phyloP scores from a whole-genome alignment of 768 basidiomycete genomes.

The Podaxis sp. region DNA sequence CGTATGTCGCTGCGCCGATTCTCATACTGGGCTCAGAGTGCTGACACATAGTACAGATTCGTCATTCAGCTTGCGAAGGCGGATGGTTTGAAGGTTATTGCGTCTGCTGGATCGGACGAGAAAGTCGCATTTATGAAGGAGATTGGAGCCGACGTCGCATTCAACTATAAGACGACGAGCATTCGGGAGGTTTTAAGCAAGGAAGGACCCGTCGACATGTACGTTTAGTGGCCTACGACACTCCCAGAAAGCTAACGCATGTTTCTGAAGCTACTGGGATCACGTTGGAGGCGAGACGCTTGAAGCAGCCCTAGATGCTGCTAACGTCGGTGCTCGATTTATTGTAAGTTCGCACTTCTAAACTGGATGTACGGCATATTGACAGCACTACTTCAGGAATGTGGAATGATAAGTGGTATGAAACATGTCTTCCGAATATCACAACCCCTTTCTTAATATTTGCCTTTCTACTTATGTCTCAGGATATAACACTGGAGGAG shows the following conservation, averaged over 20 bases:
- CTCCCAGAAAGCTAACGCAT: neutral
- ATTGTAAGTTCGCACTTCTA: conserved; percentile 35
- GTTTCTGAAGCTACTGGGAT: conserved; percentile 46
- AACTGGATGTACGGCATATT: neutral
- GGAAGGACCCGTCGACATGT: conserved; percentile 54
- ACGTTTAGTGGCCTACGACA: conserved; percentile 14
- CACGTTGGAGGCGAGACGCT: conserved; percentile 61
- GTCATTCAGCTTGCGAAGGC: conserved; percentile 53
- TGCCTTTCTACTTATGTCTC: neutral
- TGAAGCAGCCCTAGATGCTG: conserved; percentile 51
- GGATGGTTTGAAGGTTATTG: conserved; percentile 65
- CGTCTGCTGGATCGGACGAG: conserved; percentile 70
- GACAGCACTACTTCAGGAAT: conserved; percentile 30
- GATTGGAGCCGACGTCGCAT: conserved; percentile 67
- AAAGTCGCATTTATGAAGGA: conserved; percentile 63
- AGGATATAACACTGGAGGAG: conserved; percentile 33
- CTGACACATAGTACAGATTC: conserved; percentile 27
- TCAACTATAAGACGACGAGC: conserved; percentile 69
- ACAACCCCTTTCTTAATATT: neutral
- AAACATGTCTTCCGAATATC: conserved; percentile 15
- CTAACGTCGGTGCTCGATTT: conserved; percentile 46
- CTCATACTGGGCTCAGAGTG: neutral
- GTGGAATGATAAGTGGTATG: conserved; percentile 36
- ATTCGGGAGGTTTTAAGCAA: conserved; percentile 50
- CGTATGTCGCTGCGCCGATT: conserved; percentile 34